Evolutionary conservation across 2,329 filamentous ascomycete genomes (phyloP), one percentile per base, ranked within the genome.

Genomic region (Phoma sp.): DNA sequence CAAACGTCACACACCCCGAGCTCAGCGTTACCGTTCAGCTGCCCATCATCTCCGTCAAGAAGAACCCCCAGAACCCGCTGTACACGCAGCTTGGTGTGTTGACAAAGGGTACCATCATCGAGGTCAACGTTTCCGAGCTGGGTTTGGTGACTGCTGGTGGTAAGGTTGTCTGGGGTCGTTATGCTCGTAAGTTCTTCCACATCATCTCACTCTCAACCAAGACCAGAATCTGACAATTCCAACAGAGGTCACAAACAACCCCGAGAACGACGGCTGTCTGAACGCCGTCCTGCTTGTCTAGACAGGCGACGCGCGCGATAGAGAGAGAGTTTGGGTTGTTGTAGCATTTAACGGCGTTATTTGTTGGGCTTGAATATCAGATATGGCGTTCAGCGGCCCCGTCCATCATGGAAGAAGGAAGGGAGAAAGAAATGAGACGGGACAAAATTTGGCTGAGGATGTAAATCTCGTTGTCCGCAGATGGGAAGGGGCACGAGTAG

Each of bases 21-120:
- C 80, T 96, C 13, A 89, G 85, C 45, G 90, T 96, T 9, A 97
- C 93, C 0, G 90, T 97, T 2, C 91, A 96, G 74, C 79, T 97
- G 22, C 79, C 80, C 2, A 81, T 82, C 44, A 81, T 83, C 57
- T 77, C 75, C 30, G 88, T 90, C 55, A 89, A 91, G 82, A 92
- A 91, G 83, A 93, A 93, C 77, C 91, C 91, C 10, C 89, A 92
- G 77, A 92, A 91, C 72, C 90, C 91, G 1, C 45, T 96, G 71
- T 96, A 96, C 78, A 97, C 93, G 0, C 92, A 96, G 71, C 80
- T 98, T 4, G 93, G 93, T 57, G 93, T 96, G 3, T 75, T 97
- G 69, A 71, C 69, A 10, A 70, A 70, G 62, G 60, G 68, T 27
- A 72, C 70, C 3, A 85, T 89, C 57, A 86, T 93, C 69, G 93